Evolutionary conservation across 805 yeast genomes (phyloP).

Genomic region (Hanseniaspora lachancei): DNA sequence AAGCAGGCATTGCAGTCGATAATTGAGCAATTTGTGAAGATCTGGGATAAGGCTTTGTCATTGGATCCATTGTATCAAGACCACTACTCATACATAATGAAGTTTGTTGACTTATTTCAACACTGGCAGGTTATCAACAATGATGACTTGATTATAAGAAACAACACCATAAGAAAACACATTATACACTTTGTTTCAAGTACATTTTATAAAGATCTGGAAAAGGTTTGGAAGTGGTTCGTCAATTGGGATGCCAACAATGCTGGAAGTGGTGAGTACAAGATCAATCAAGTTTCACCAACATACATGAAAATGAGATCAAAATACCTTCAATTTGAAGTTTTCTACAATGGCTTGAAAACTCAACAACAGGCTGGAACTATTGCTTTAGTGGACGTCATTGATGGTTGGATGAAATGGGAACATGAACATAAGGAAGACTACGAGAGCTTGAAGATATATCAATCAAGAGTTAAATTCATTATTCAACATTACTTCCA

Average conservation of each 20-base stretch:
- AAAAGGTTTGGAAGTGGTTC: conserved; percentile 13
- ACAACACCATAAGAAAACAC: conserved; percentile 10
- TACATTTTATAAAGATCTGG: conserved; percentile 5
- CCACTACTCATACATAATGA: conserved; percentile 5
- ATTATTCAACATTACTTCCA: conserved; percentile 9
- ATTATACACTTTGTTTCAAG: conserved; percentile 5
- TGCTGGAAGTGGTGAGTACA: conserved; percentile 11
- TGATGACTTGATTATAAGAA: conserved; percentile 7
- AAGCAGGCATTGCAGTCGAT: conserved; percentile 5
- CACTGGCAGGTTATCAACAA: conserved; percentile 10
- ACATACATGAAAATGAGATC: conserved; percentile 12
- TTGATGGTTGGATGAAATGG: conserved; percentile 1
- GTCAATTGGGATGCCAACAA: conserved; percentile 11
- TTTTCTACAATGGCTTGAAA: not conserved
- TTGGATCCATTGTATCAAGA: conserved; percentile 1
- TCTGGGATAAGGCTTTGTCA: conserved; percentile 9
- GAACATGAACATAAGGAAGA: conserved; percentile 6
- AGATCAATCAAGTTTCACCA: conserved; percentile 10
- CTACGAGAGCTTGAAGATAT: conserved; percentile 5
- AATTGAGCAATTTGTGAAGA: conserved; percentile 9
- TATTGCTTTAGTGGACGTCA: not conserved
- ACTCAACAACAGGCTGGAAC: not conserved
- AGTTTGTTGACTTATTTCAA: conserved; percentile 8
- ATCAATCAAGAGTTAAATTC: conserved; percentile 5
- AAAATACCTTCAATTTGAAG: conserved; percentile 1